These are phyloP conservation scores for Fusarium dimerum DNA, from an alignment of 2,329 filamentous ascomycete species.

Conservation along the genomic window DNA sequence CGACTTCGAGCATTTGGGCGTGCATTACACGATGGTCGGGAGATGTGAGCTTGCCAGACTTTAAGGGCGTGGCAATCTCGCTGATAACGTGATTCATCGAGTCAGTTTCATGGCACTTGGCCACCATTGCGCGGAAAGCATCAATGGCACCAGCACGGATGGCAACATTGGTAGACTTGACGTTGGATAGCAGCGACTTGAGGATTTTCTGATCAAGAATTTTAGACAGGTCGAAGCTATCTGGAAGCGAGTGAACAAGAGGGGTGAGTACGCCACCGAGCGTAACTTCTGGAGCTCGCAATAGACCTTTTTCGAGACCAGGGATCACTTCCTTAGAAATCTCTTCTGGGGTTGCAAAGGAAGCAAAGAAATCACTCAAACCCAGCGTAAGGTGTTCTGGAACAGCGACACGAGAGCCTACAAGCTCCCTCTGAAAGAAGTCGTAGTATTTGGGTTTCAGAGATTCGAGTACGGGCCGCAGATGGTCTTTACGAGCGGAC, in stretches of 20 bases:
- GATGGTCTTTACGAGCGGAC: conserved; percentile 67
- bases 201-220: conserved; percentile 71
- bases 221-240: conserved; percentile 74
- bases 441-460: conserved; percentile 73
- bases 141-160: conserved; percentile 76
- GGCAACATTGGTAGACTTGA: conserved; percentile 82
- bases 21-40: conserved; percentile 84
- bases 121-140: conserved; percentile 72
- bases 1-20: conserved; percentile 72
- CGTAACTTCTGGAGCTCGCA: conserved; percentile 88
- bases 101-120: conserved; percentile 57
- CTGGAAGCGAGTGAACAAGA: conserved; percentile 69
- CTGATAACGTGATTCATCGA: conserved; percentile 69
- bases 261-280: conserved; percentile 76
- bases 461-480: conserved; percentile 61
- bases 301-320: conserved; percentile 81
- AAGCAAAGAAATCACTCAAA: conserved; percentile 78
- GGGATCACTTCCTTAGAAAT: conserved; percentile 75
- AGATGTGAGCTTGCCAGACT: conserved; percentile 78
- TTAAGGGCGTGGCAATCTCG: conserved; percentile 78
- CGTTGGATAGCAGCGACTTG: conserved; percentile 84
- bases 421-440: conserved; percentile 83
- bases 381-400: conserved; percentile 72
- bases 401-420: conserved; percentile 74
- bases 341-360: conserved; percentile 73